Base-by-base conservation (phyloP, 1,284 basidiomycete species). In the Pseudozyma pruni region DNA sequence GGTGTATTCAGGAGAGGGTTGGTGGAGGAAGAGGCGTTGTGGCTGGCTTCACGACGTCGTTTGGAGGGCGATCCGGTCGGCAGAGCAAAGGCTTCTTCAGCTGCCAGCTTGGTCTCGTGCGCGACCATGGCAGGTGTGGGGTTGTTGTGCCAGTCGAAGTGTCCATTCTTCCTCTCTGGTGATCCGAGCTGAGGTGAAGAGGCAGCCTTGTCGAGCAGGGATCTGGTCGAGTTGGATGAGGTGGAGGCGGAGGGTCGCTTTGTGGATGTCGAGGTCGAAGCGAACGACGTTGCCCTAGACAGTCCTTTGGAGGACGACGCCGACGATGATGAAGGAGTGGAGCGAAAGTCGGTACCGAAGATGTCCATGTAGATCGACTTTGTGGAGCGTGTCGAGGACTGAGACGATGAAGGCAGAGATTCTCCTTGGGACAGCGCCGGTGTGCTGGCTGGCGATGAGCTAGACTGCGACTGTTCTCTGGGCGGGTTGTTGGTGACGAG, bases 131-230 rank as follows among this genome's bases (percentile, higher is more conserved):
- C 69, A 3, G 63, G 49, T 0, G 69, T 66, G 0, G 71, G 71
- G 32, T 73, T 71, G 57, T 73, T 73, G 50, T 70, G 67, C 69
- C 69, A 72, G 31, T 72, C 69, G 27, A 67, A 67, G 11, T 32
- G 38, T 8, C 69, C 69, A 8, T 72, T 67, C 23, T 57, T 72
- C 8, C 69, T 19, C 19, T 72, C 58, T 4, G 71, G 71, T 11
- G 71, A 73, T n/a, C 71, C 71, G 44, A 73, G 57, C 43, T 73
- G 71, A 2, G 71, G 71, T 33, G 71, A 69, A 2, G 66, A 69
- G 8, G 71, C 71, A 13, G 61, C 47, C 14, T 57, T 60, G 55
- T 70, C 62, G 13, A 73, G 38, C 31, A 69, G 44, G 2, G 59
- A 61, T 1, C 34, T 23, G 8, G 58, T 62, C 16, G 46, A 47